Evolutionary conservation across 2,329 filamentous ascomycete species (phyloP).

Genomic region (Phyllosticta capitalensis): DNA sequence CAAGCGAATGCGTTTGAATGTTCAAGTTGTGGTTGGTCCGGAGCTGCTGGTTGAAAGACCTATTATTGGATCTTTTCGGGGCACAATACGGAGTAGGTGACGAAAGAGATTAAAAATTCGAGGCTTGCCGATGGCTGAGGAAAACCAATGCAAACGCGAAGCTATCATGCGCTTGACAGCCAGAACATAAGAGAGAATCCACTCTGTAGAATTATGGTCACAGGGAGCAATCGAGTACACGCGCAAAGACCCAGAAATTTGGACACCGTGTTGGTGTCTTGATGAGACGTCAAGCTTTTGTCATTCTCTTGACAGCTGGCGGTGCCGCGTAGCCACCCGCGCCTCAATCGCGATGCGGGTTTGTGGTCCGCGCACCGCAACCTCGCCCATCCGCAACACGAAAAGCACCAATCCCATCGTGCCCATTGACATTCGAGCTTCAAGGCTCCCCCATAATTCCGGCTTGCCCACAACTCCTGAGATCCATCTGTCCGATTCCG

Average conservation of each 20-base stretch:
- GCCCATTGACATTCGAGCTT: not conserved
- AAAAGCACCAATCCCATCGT: not conserved
- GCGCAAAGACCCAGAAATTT: not conserved
- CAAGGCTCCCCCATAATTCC: conserved; percentile 1
- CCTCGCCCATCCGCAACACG: not conserved
- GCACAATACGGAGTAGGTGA: too few relatives aligned
- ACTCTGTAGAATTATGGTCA: too few relatives aligned
- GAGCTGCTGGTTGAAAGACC: too few relatives aligned
- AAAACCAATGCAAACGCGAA: too few relatives aligned
- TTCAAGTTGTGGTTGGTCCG: too few relatives aligned
- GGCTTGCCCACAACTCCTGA: not conserved
- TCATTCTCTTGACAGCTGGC: not conserved
- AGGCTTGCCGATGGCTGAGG: too few relatives aligned
- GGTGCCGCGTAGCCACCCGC: not conserved
- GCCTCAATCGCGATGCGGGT: not conserved
- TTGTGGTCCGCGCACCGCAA: not conserved
- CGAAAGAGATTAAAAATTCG: too few relatives aligned
- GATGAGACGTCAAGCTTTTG: not conserved
- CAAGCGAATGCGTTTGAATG: too few relatives aligned
- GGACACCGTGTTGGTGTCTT: not conserved
- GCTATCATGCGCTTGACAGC: too few relatives aligned
- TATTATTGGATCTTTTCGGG: too few relatives aligned
- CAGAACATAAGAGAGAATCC: too few relatives aligned
- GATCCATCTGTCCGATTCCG: not conserved
- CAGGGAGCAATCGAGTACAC: not conserved